Evolutionary conservation across 176 grass and related monocot genomes (phyloP).

Genomic region (Coix lacrymajobi): DNA sequence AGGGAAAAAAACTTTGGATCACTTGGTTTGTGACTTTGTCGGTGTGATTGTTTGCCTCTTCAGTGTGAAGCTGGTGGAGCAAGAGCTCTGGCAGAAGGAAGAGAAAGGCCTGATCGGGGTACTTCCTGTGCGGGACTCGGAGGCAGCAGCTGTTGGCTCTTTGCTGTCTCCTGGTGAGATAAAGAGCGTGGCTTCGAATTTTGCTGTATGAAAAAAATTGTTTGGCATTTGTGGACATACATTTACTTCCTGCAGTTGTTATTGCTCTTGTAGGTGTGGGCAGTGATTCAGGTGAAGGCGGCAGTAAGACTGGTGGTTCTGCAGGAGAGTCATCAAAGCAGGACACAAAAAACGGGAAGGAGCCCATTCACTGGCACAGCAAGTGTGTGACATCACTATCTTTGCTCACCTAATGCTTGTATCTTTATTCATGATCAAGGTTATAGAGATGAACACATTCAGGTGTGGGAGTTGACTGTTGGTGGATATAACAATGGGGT

Average conservation of each 20-base stretch:
- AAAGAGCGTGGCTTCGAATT: not conserved
- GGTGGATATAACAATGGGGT: not conserved
- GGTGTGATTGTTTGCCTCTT: not conserved
- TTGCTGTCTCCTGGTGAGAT: constrained; percentile 75
- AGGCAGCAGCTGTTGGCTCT: constrained; percentile 60
- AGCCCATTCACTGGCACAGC: constrained; percentile 93
- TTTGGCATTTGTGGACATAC: not conserved
- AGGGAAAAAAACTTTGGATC: not conserved
- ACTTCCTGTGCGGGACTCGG: constrained; percentile 80
- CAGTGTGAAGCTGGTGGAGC: constrained; percentile 97
- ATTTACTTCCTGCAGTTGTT: constrained; percentile 12
- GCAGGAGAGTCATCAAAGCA: constrained; percentile 60
- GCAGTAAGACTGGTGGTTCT: constrained; percentile 46
- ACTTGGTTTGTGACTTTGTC: not conserved
- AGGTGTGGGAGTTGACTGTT: not conserved
- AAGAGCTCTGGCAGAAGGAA: constrained; percentile 95
- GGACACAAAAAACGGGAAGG: constrained; percentile 73
- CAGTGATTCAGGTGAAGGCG: constrained; percentile 59
- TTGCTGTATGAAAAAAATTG: not conserved
- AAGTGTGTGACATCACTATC: constrained; percentile 37
- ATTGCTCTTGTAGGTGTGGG: constrained; percentile 29
- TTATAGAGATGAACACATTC: constrained; percentile 1
- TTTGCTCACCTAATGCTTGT: not conserved
- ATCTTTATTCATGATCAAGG: not conserved
- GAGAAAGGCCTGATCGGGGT: constrained; percentile 97